A percentile compares a stretch with the other conserved stretches of the same genome.
phyloP scores from a whole-genome alignment of 2,329 filamentous ascomycete genomes.

The Trichocomaceae sp. region DNA sequence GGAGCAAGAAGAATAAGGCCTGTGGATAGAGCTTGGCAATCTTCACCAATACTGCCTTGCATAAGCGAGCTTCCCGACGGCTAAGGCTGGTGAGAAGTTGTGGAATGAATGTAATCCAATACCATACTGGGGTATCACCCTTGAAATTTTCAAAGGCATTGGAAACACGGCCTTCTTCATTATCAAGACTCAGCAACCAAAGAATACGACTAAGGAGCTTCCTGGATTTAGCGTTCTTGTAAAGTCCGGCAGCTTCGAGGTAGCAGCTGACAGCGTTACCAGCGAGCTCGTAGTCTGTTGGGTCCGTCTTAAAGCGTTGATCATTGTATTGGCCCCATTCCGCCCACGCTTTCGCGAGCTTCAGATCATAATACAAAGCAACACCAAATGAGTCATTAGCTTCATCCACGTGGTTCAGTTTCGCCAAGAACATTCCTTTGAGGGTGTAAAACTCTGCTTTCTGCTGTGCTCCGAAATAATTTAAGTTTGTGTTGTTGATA shows the following conservation, averaged over 20 bases:
- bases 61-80: conserved; percentile 82
- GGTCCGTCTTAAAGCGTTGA: conserved; percentile 87
- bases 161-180: conserved; percentile 74
- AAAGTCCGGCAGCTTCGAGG: conserved; percentile 88
- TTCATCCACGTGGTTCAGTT: conserved; percentile 81
- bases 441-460: conserved; percentile 99
- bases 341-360: conserved; percentile 93
- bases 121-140: conserved; percentile 96
- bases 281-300: conserved; percentile 71
- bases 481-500: conserved; percentile 98
- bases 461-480: conserved; percentile 92
- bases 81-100: conserved; percentile 88
- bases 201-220: conserved; percentile 90
- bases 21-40: conserved; percentile 96
- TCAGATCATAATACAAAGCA: conserved; percentile 91
- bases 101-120: conserved; percentile 99
- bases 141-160: conserved; percentile 92
- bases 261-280: conserved; percentile 94
- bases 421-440: conserved; percentile 98
- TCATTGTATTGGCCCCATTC: conserved; percentile 99
- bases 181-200: conserved; percentile 91
- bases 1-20: conserved; percentile 87
- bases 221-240: conserved; percentile 93
- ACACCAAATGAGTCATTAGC: conserved; percentile 92
- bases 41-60: conserved; percentile 79